Evolutionary conservation across 1,139 yeast species (phyloP).

Genomic region (Yamadazyma dendronema): DNA sequence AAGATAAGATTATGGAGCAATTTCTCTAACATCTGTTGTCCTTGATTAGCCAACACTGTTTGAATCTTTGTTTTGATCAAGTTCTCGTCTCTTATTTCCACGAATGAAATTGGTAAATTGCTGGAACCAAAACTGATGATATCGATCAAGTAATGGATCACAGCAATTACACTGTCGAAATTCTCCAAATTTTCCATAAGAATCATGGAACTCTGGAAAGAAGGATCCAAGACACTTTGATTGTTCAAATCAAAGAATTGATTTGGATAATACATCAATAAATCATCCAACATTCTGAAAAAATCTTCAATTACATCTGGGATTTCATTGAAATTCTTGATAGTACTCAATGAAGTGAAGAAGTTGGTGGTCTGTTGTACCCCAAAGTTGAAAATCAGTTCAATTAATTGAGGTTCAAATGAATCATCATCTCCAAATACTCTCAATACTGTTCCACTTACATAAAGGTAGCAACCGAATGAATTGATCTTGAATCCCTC

Average conservation of each 20-base stretch:
- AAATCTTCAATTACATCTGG: conserved; percentile 88
- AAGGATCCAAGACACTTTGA: conserved; percentile 45
- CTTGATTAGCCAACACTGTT: conserved; percentile 52
- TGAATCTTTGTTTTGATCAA: conserved; percentile 51
- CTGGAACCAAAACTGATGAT: conserved; percentile 81
- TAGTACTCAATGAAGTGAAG: conserved; percentile 29
- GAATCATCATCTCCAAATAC: conserved; percentile 65
- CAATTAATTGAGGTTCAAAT: conserved; percentile 35
- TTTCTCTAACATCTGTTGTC: conserved; percentile 53
- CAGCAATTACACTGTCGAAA: conserved; percentile 66
- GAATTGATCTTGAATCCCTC: conserved; percentile 68
- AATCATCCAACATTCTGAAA: conserved; percentile 78
- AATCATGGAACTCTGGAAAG: conserved; percentile 59
- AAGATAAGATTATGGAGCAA: conserved; percentile 68
- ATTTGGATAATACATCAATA: conserved; percentile 75
- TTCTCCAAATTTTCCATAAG: conserved; percentile 59
- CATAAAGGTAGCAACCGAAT: conserved; percentile 87
- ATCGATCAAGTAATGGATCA: conserved; percentile 76
- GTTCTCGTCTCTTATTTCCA: conserved; percentile 43
- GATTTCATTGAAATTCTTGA: conserved; percentile 34
- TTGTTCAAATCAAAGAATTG: conserved; percentile 53
- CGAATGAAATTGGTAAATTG: conserved; percentile 73
- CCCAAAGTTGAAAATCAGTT: conserved; percentile 47
- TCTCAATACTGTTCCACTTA: conserved; percentile 77
- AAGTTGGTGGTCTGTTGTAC: conserved; percentile 45